Conservation (phyloP, 768 basidiomycete genomes). For the Neoboletus brunneissimus region DNA sequence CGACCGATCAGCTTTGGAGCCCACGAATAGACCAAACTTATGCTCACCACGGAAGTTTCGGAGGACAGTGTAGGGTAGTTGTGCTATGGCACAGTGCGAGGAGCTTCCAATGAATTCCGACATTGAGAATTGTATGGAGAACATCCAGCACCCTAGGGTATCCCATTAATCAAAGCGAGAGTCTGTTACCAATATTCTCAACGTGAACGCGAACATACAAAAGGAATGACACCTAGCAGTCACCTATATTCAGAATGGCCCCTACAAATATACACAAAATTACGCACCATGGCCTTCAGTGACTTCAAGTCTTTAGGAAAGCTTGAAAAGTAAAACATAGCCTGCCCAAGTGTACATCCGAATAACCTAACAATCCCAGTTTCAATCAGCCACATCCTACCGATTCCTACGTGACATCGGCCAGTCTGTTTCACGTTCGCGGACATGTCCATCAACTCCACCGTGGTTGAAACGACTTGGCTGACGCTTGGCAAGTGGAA, state of each 20-base stretch:
- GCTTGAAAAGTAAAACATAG: constrained; percentile 6
- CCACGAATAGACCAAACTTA: neutral
- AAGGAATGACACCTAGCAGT: neutral
- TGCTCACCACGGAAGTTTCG: constrained; percentile 1
- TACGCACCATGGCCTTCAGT: constrained; percentile 7
- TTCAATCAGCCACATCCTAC: neutral
- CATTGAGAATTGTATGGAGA: neutral
- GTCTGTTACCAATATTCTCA: neutral
- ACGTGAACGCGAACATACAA: neutral
- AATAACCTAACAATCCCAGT: neutral
- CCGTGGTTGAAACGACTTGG: neutral
- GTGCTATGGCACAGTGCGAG: constrained; percentile 2
- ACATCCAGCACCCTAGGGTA: neutral
- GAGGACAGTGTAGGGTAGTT: neutral
- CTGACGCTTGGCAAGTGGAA: neutral
- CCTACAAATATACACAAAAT: neutral
- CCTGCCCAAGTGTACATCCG: constrained; percentile 12
- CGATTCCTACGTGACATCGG: neutral
- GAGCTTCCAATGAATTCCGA: neutral
- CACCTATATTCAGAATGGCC: neutral
- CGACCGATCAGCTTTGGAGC: neutral
- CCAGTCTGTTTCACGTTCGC: neutral
- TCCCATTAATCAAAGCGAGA: neutral
- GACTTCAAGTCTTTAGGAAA: constrained; percentile 7
- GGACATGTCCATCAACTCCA: neutral